Percentiles rank a stretch among this genome's conserved stretches.
Evolutionary conservation across 805 yeast genomes (phyloP).

Genomic region (Nematodospora valgi): DNA sequence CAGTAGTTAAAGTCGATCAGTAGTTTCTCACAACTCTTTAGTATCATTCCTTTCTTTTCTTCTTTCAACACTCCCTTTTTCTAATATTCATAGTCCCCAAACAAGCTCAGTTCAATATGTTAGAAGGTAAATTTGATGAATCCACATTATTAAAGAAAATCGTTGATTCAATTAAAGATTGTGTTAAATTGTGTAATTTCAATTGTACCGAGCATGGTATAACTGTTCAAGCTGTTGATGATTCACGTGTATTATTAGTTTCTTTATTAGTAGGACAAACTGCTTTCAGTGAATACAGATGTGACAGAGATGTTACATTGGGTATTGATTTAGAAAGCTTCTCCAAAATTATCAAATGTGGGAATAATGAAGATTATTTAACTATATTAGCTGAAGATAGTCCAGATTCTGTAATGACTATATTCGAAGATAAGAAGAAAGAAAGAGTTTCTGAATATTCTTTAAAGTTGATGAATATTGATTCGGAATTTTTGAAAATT

Average conservation of each 20-base stretch:
- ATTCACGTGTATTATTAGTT: slow-evolving; percentile 90
- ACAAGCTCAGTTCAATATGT: slow-evolving; percentile 47
- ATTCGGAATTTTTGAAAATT: slow-evolving; percentile 87
- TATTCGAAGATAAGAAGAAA: slow-evolving; percentile 87
- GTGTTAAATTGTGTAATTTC: slow-evolving; percentile 93
- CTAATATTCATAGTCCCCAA: not conserved
- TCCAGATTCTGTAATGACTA: slow-evolving; percentile 73
- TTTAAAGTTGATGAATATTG: slow-evolving; percentile 92
- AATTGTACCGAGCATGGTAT: slow-evolving; percentile 95
- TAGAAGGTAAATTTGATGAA: slow-evolving; percentile 95
- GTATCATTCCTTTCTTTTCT: slow-evolving; percentile 4
- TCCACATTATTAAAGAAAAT: slow-evolving; percentile 88
- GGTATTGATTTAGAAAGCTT: slow-evolving; percentile 90
- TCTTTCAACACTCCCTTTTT: not conserved
- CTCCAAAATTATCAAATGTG: slow-evolving; percentile 85
- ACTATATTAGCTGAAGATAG: slow-evolving; percentile 87
- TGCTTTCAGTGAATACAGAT: slow-evolving; percentile 88
- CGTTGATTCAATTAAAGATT: slow-evolving; percentile 90
- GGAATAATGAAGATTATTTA: slow-evolving; percentile 82
- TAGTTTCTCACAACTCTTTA: too few relatives aligned
- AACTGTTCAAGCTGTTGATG: slow-evolving; percentile 96
- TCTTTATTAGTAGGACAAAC: slow-evolving; percentile 83
- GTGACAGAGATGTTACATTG: slow-evolving; percentile 88
- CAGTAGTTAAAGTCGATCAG: too few relatives aligned
- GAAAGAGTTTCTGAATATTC: slow-evolving; percentile 91